Evolutionary conservation across 164 flowering plant species (phyloP), one percentile per base, ranked within the genome.

Genomic region (Chimonanthus salicifolius): DNA sequence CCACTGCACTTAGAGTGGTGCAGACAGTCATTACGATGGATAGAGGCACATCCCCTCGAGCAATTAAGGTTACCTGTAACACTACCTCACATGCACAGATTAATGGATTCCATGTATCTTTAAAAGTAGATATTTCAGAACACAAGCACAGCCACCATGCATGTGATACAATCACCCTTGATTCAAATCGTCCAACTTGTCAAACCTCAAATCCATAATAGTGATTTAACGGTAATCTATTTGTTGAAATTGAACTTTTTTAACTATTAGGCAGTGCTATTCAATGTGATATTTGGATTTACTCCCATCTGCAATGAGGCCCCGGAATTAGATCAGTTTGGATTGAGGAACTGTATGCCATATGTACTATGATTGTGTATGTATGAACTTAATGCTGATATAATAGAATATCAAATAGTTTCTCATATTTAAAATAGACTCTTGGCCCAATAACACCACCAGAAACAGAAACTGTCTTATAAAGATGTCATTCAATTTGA

Each of bases 1-100:
- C 4, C 51, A 88, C 96, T 11, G 98, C 93, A 73, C 89, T 90
- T 21, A 89, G 82, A 72, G 98, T 93, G 69, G 93, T 88, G 82
- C 92, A 91, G 10, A 82, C 82, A 5, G 98, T 93, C 95, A 93
- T 86, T 6, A 90, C 90, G 67, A 91, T 85, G 18, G 95, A 90
- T 47, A 93, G 78, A 64, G 94, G 87, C 60, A 93, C 98, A 83
- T 93, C 98, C 46, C 98, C 98, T 82, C 60, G 87, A 81, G 94
- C 92, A 81, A 92, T 89, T 72, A 92, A 87, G 68, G 98, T 92
- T 72, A 87, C 98, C 97, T 92, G 95, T 45, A 83, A 82, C 50
- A 79, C 86, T 85, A 87, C 51, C 80, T 82, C 74, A 77, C 33
- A 62, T 44, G 77, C 72, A 78, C 48, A 76, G 33, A 79, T 80